Base-by-base conservation (phyloP, 2,329 filamentous ascomycete species). In the Xylaria sp. region DNA sequence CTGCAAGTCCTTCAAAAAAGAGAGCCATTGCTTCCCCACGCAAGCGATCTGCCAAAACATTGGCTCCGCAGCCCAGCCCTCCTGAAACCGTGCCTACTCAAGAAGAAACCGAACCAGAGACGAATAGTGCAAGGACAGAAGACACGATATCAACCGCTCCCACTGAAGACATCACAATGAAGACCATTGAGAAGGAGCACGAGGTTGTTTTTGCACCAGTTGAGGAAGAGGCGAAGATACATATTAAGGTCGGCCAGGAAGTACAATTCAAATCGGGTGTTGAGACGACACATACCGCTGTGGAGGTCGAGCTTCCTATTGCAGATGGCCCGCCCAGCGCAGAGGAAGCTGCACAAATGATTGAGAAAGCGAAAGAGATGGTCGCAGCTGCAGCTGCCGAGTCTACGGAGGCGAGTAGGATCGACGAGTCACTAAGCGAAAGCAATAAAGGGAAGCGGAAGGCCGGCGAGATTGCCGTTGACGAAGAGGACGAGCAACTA, bases 321-420 rank as follows among this genome's bases (percentile, higher is more conserved):
- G 85, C 88, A 10, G 65, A 66, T 28, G 88, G 93, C 68, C 85
- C 94, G 9, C 90, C 92, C 0, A 87, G 90, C 13, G 89, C 93
- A 0, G 91, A 94, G 71, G 92, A 96, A 74, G 90, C 94, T 1
- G 87, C 91, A 65, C 87, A 90, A 63, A 94, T 97, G 91, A 91
- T 98, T 67, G 90, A 90, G 32, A 90, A 93, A 75, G 96, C 96
- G 36, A 93, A 91, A 81, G 88, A 90, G 73, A 97, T 97, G 93
- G 94, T 97, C 5, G 87, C 91, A 70, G 89, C 89, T 72, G 90
- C 90, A 36, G 84, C 90, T 68, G 87, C 85, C 65, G 81, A 83
- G 81, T 71, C 76, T 77, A 69, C 84, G 76, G 76, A 81, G 60
- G 78, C 78, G 13, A 76, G 81, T 8, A 58, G 32, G 18, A 45